phyloP scores from a whole-genome alignment of 1,284 basidiomycete species.

The Chondrostereum purpureum region DNA sequence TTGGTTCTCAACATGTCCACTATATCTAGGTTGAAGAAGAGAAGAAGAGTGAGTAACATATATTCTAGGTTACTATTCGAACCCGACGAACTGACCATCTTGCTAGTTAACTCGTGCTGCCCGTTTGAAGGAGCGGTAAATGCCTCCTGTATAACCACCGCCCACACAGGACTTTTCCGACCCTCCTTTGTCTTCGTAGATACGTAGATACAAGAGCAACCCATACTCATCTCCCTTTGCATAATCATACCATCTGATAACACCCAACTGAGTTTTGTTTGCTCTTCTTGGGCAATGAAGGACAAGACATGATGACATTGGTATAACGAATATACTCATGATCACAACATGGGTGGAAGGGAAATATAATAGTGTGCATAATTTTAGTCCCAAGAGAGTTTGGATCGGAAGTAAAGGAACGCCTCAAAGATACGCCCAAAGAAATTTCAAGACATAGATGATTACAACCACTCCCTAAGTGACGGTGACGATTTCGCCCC shows the following conservation, averaged over 20 bases:
- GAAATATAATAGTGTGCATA: background rate
- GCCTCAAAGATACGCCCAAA: too few species aligned
- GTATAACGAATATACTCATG: too few species aligned
- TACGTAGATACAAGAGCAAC: background rate
- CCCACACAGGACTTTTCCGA: background rate
- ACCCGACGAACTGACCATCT: background rate
- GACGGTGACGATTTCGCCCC: constrained; percentile 82
- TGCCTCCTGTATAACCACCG: background rate
- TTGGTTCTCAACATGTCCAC: too few species aligned
- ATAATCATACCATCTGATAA: background rate
- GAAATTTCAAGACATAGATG: too few species aligned
- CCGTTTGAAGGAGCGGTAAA: background rate
- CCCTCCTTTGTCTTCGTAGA: background rate
- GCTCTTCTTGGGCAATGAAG: background rate
- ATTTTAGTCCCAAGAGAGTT: background rate
- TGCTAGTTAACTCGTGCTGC: background rate
- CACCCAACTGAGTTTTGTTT: background rate
- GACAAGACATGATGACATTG: background rate
- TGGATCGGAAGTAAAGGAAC: too few species aligned
- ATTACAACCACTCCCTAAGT: constrained; percentile 45
- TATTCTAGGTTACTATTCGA: background rate
- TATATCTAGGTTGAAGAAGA: constrained; percentile 50
- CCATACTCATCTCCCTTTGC: too few species aligned
- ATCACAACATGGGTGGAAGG: too few species aligned
- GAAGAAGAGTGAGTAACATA: constrained; percentile 41